Evolutionary conservation across 2,329 filamentous ascomycete genomes (phyloP), one percentile per base, ranked within the genome.

Genomic region (Verruconis gallopava): DNA sequence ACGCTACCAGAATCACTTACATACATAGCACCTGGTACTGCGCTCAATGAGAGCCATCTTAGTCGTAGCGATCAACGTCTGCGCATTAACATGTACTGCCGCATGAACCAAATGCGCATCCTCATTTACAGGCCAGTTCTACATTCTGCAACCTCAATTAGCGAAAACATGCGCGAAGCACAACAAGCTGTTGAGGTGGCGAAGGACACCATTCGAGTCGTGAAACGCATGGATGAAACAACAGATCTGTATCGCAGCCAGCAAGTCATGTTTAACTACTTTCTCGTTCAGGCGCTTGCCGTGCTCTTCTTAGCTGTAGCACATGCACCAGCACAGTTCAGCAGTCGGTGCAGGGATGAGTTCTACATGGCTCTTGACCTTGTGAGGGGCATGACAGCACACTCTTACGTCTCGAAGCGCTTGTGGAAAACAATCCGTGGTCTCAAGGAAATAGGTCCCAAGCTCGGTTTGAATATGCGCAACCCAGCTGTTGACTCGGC

Each of bases 71-170:
- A 80, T 15, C 77, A 79, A 50, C 78, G 88, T 4, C 67, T 93
- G 11, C 80, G 83, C 46, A 79, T 95, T 37, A 77, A 91, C 57
- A 79, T 91, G 14, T 91, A 93, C 55, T 66, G 95, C 13, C 77
- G 88, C 30, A 75, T 85, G 33, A 95, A 94, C 52, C 86, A 93
- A 64, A 84, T 93, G 63, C 81, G 88, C 4, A 91, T 88, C 44
- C 77, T 85, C 56, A 82, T 95, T 20, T 88, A 93, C 58, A 83
- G 85, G 0, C 86, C 86, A 0, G 79, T 94, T 2, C 66, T 96
- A 5, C 85, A 94, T 58, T 89, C 81, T 14, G 77, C 84, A 3
- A 81, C 77, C 11, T 88, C 79, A 51, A 95, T 95, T 52, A 75
- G 81, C 62, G 74, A 80, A 44, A 81, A 93, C 54, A 71, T 79